Base-by-base conservation (phyloP, 1,139 yeast genomes). In the Pichia terricola region DNA sequence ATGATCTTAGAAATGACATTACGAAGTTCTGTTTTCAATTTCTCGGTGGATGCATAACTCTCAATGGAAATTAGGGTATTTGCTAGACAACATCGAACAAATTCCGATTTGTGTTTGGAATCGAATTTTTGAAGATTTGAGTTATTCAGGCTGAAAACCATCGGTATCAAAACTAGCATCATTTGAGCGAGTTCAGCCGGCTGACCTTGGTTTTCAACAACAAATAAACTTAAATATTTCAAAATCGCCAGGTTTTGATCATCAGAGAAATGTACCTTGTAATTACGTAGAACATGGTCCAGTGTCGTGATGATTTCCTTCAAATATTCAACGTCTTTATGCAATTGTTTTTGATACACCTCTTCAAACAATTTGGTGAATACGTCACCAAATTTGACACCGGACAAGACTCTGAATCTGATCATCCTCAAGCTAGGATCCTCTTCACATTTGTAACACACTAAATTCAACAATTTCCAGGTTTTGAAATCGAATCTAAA, bases 401-500 rank as follows among this genome's bases (percentile, higher is more conserved):
- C 49, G 59, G 64, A 46, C 54, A 66, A 47, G 3, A 48, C 43
- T 47, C 56, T 52, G 2, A 16, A 16, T 42, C 63, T 50, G 44
- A 50, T 44, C 3, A 35, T 22, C 2, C 37, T 9, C 25, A 46
- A 33, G 3, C 41, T 33, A 7, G 42, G 45, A 4, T 54, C 53
- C 3, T 30, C 22, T 22, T 54, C 52, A 34, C 67, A 51, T 0
- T 41, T 32, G 0, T 36, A 37, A 78, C 81, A 78, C 34, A 69
- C 58, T 22, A 56, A 56, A 38, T 58, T 54, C 46, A 76, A 67
- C 38, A 79, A 58, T 4, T 47, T 45, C 87, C 89, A 81, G 1
- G 72, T 62, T 3, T 59, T 55, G 0, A 58, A 44, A 41, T 65
- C 60, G 11, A 50, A 58, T 53, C 72, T 76, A 69, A 79, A 79